Base-by-base conservation (phyloP, 208 protist species). In the Leishmania arabica region DNA sequence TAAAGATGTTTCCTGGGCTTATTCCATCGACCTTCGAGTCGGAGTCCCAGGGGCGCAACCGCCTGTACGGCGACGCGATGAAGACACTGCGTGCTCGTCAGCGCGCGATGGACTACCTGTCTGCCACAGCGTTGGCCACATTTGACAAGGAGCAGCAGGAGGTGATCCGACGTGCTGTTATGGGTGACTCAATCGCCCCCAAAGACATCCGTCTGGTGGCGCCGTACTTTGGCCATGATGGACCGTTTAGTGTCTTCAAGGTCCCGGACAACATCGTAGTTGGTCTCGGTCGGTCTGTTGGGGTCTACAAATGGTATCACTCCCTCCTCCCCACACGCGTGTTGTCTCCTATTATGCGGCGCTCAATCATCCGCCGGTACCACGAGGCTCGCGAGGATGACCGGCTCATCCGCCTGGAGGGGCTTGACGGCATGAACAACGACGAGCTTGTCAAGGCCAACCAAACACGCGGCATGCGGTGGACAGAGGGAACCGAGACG, bases 1-100 rank as follows among this genome's bases (percentile, higher is more conserved):
- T 99, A 47, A 98, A 98, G 79, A 96, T 99, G 87, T 99, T 99
- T 88, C 99, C 99, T 40, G 98, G 98, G 27, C 89, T 99, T 60
- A 98, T 99, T 75, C 99, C 99, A 40, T 98, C 93, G 27, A 99
- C 98, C 7, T 99, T 99, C 86, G 92, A 98, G 80, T 95, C 94
- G 2, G 86, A 97, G 80, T 91, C 86, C 34, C 96, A 98, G 77
- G 93, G 94, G 17, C 86, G 92, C 74, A 97, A 97, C 78, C 90
- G 93, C 34, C 87, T 88, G 21, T 98, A 94, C 85, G 82, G 75
- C 21, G 90, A 91, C 45, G 88, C 90, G 3, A 89, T 98, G 83
- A 91, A 92, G 79, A 96, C 93, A 15, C 86, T 96, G 72, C 88
- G 89, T 71, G 95, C 95, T 60, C 88, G 95, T 49, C 91, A 95